These are phyloP conservation scores for Cercospora sp. DNA, from an alignment of 2,329 filamentous ascomycete genomes.

Conservation along the genomic window DNA sequence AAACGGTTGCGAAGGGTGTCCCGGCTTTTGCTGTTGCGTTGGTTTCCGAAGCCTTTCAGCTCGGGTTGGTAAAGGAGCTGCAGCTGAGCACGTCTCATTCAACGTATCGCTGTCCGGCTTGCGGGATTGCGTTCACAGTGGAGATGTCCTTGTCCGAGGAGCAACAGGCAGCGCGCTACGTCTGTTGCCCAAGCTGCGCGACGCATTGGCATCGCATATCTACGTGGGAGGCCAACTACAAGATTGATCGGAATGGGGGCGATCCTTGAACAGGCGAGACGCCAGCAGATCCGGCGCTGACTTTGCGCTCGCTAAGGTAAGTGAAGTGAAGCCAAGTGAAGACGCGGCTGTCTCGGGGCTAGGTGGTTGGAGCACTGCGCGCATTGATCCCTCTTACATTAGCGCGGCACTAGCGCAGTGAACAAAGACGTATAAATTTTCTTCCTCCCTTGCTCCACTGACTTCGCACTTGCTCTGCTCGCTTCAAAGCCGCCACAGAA, in stretches of 20 bases:
- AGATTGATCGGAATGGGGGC: background rate
- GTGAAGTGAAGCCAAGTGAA: background rate
- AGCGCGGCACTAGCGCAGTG: background rate
- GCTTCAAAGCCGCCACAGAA: too few relatives aligned
- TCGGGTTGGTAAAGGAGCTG: background rate
- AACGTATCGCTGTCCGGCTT: background rate
- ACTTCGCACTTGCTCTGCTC: background rate
- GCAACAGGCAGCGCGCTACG: background rate
- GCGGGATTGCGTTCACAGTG: background rate
- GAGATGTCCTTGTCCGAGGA: background rate
- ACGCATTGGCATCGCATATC: background rate
- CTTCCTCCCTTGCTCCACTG: background rate
- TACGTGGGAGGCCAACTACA: background rate
- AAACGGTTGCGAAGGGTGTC: background rate
- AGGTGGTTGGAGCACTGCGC: background rate
- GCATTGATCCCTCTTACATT: background rate
- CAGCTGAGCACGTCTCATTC: background rate
- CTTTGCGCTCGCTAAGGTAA: background rate
- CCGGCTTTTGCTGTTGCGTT: constrained; percentile 1
- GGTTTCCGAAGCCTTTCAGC: background rate
- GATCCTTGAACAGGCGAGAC: too few relatives aligned
- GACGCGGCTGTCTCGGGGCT: too few relatives aligned
- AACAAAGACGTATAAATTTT: background rate
- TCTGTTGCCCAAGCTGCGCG: background rate
- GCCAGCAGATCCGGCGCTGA: too few relatives aligned